phyloP scores from a whole-genome alignment of 2,329 filamentous ascomycete genomes.

The Hypoxylon sp. region DNA sequence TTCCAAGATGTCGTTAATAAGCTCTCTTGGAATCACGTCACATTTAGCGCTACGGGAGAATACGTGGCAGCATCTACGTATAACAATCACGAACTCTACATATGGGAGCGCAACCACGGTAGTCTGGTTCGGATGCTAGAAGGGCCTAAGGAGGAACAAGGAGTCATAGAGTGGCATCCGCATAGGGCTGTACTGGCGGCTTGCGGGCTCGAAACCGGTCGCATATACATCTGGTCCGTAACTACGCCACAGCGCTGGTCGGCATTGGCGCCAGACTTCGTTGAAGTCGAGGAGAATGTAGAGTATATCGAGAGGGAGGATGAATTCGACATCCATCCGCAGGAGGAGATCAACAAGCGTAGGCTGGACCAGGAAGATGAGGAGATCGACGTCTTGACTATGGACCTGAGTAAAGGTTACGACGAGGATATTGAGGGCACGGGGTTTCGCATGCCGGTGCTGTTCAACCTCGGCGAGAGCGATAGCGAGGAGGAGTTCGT shows the following conservation, averaged over 20 bases:
- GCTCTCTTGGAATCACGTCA: slow-evolving; percentile 95
- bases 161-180: slow-evolving; percentile 97
- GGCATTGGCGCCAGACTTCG: slow-evolving; percentile 94
- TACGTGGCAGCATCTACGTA: slow-evolving; percentile 97
- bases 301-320: slow-evolving; percentile 96
- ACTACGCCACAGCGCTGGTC: slow-evolving; percentile 97
- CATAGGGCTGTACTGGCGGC: slow-evolving; percentile 87
- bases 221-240: slow-evolving; percentile 96
- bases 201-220: slow-evolving; percentile 91
- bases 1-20: slow-evolving; percentile 98
- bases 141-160: slow-evolving; percentile 95
- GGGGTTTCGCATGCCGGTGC: slow-evolving; percentile 89
- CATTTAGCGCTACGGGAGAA: slow-evolving; percentile 93
- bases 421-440: slow-evolving; percentile 68
- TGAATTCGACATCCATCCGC: slow-evolving; percentile 97
- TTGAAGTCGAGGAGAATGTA: slow-evolving; percentile 97
- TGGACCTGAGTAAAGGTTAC: slow-evolving; percentile 75
- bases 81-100: slow-evolving; percentile 98
- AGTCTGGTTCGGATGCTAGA: slow-evolving; percentile 97
- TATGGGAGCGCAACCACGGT: slow-evolving; percentile 95
- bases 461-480: slow-evolving; percentile 92
- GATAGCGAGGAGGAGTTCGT: slow-evolving; percentile 94
- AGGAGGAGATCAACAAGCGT: slow-evolving; percentile 93
- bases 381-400: slow-evolving; percentile 87
- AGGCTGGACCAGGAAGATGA: slow-evolving; percentile 93